These are phyloP conservation scores for Diplodia mutila DNA, from an alignment of 2,329 filamentous ascomycete genomes.

Conservation along the genomic window DNA sequence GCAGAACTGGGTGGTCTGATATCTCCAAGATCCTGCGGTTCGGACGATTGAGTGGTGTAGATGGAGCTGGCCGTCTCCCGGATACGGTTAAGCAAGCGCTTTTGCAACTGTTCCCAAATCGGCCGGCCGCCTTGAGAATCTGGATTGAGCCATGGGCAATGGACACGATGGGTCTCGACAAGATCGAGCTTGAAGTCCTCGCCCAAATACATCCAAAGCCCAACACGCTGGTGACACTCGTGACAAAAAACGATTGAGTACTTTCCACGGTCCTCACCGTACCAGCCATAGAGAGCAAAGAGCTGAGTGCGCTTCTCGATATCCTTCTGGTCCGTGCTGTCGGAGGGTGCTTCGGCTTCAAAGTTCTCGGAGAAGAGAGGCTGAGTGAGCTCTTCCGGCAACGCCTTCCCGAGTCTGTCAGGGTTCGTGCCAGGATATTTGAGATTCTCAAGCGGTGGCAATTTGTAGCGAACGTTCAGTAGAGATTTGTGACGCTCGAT, in stretches of 20 bases:
- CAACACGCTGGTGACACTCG: constrained; percentile 84
- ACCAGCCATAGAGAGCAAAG: constrained; percentile 53
- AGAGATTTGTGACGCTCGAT: constrained; percentile 22
- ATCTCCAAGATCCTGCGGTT: constrained; percentile 9
- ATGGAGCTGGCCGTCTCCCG: constrained; percentile 8
- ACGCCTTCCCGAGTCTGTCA: constrained; percentile 8
- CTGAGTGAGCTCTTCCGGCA: constrained; percentile 21
- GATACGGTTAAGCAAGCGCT: constrained; percentile 7
- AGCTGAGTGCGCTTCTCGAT: constrained; percentile 21
- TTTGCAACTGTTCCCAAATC: constrained; percentile 45
- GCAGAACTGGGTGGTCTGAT: constrained; percentile 20
- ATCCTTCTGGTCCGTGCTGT: constrained; percentile 11
- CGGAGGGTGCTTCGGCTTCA: not conserved
- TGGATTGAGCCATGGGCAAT: constrained; percentile 47
- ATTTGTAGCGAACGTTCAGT: constrained; percentile 22
- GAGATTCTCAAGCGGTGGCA: constrained; percentile 12
- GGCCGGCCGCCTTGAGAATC: constrained; percentile 34
- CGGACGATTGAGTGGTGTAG: constrained; percentile 16
- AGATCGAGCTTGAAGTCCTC: constrained; percentile 41
- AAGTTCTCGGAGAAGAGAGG: constrained; percentile 15
- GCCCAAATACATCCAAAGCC: constrained; percentile 81
- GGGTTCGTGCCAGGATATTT: constrained; percentile 12
- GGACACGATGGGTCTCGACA: constrained; percentile 44
- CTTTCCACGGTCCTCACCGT: constrained; percentile 61
- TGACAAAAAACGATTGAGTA: constrained; percentile 78